A percentile compares a stretch with the other conserved stretches of the same genome.
Conservation (phyloP, 441 rosid species). For the Aleurites moluccanus region DNA sequence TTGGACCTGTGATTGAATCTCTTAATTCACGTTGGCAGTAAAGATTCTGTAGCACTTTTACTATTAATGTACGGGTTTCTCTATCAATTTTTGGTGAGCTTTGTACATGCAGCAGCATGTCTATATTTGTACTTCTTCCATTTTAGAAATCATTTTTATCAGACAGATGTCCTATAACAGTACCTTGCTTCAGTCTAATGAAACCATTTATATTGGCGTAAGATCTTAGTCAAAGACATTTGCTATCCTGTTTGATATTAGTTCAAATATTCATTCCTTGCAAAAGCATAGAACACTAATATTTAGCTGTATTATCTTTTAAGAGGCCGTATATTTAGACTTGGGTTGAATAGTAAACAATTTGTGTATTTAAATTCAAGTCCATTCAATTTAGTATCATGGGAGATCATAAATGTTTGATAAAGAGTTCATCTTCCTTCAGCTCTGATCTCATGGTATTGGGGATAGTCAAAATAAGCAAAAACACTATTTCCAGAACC, state of each 20-base stretch:
- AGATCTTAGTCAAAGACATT: neutral
- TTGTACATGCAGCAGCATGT: constrained; percentile 15
- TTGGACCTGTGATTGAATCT: constrained; percentile 61
- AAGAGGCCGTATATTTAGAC: neutral
- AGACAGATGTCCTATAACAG: constrained; percentile 17
- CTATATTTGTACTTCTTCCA: constrained; percentile 4
- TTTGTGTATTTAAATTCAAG: neutral
- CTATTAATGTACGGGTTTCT: constrained; percentile 13
- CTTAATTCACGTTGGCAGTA: constrained; percentile 72
- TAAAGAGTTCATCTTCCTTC: no score
- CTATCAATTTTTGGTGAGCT: constrained; percentile 8
- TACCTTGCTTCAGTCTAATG: constrained; percentile 6
- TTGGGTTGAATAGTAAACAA: neutral
- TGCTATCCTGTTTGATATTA: neutral
- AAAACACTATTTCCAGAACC: no score
- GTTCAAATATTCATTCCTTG: neutral
- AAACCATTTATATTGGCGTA: neutral
- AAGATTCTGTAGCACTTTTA: constrained; percentile 16
- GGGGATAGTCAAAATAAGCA: no score
- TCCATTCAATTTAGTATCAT: neutral
- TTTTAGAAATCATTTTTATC: constrained; percentile 8
- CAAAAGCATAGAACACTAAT: neutral
- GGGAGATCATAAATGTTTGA: neutral
- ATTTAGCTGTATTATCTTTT: neutral
- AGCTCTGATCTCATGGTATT: no score